phyloP scores from a whole-genome alignment of 1,284 basidiomycete species.

The Puccinia polysora region DNA sequence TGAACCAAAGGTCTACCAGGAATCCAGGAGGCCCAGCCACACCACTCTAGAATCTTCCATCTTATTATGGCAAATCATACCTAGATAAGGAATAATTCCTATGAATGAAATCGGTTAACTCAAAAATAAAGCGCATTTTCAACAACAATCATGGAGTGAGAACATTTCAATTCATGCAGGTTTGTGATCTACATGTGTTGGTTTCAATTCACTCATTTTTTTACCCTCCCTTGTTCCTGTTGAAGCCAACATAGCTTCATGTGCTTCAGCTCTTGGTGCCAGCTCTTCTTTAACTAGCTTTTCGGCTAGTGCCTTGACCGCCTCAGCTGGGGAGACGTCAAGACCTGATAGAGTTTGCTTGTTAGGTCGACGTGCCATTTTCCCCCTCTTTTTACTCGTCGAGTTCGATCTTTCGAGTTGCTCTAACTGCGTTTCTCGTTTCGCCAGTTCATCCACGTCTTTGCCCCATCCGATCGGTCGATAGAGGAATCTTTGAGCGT shows the following conservation, averaged over 20 bases:
- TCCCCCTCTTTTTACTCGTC: not conserved
- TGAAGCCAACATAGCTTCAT: conserved; percentile 1
- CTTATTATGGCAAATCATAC: no score
- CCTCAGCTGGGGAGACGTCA: conserved; percentile 9
- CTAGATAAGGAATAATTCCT: no score
- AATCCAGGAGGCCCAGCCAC: no score
- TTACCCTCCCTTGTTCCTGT: conserved; percentile 9
- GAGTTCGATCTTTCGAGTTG: conserved; percentile 14
- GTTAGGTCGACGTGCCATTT: not conserved
- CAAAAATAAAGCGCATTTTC: no score
- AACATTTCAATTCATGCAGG: no score
- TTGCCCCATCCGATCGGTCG: conserved; percentile 17
- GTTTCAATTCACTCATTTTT: conserved; percentile 4
- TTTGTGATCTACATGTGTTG: not conserved
- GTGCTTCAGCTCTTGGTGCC: conserved; percentile 22
- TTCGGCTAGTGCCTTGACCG: conserved; percentile 16
- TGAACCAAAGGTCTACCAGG: no score
- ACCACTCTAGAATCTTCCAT: no score
- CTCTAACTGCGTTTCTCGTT: conserved; percentile 23
- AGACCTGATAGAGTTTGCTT: not conserved
- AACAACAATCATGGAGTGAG: no score
- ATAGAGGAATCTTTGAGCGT: conserved; percentile 38
- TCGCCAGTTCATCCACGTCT: conserved; percentile 17
- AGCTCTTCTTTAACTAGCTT: conserved; percentile 26
- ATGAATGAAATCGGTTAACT: no score